These are phyloP conservation scores for Eutreptiella sp. DNA, from an alignment of 208 protist genomes.

Conservation along the genomic window DNA sequence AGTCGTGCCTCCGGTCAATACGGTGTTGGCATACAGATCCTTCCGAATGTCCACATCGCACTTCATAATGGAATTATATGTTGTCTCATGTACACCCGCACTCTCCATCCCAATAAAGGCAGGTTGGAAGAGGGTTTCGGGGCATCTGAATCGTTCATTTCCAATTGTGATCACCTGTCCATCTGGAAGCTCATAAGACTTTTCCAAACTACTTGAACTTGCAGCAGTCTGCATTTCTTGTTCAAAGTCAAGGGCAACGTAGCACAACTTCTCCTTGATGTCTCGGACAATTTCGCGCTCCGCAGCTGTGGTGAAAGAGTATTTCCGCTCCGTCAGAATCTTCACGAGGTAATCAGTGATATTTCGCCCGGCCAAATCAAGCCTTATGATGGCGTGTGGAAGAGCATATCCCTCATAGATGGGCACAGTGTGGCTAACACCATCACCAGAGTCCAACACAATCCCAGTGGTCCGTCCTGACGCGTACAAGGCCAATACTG, in stretches of 20 bases:
- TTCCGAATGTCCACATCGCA: conserved; percentile 52
- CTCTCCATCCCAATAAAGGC: conserved; percentile 59
- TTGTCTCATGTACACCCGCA: conserved; percentile 67
- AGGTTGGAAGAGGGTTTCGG: conserved; percentile 78
- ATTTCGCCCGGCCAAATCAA: conserved; percentile 75
- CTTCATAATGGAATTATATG: conserved; percentile 77
- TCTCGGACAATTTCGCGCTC: conserved; percentile 70
- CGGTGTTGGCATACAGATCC: conserved; percentile 67
- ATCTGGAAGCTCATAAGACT: conserved; percentile 62
- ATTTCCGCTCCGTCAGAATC: conserved; percentile 63
- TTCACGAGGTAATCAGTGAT: conserved; percentile 59
- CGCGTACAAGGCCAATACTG: conserved; percentile 90
- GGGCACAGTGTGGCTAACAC: conserved; percentile 82
- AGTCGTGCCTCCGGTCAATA: conserved; percentile 64
- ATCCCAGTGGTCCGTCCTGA: conserved; percentile 81
- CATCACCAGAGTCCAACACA: conserved; percentile 84
- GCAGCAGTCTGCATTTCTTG: conserved; percentile 54
- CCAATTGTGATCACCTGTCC: conserved; percentile 42
- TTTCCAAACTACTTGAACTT: conserved; percentile 36
- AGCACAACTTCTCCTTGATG: conserved; percentile 55
- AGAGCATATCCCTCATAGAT: conserved; percentile 86
- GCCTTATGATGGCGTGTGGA: conserved; percentile 65
- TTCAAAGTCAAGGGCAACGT: conserved; percentile 41
- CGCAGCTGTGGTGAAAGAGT: conserved; percentile 65
- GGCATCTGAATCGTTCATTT: conserved; percentile 38